phyloP scores from a whole-genome alignment of 495 filamentous ascomycete species.

The Darksidea phi region DNA sequence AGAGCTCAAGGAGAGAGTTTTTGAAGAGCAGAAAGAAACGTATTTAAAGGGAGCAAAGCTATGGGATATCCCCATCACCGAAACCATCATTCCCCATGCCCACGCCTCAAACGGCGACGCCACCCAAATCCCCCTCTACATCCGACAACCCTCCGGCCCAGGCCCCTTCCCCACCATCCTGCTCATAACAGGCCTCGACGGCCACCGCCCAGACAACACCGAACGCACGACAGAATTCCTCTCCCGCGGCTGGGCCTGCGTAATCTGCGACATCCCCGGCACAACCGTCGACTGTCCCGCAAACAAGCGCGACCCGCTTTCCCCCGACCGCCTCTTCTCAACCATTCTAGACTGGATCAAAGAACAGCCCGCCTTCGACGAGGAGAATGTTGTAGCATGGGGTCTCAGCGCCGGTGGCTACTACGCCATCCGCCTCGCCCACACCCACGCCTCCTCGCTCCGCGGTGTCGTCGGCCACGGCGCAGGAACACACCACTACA shows the following conservation, averaged over 20 bases:
- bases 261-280: slow-evolving; percentile 72
- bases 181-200: slow-evolving; percentile 72
- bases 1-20: slow-evolving; percentile 55
- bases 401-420: slow-evolving; percentile 71
- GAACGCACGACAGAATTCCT: slow-evolving; percentile 59
- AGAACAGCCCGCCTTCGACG: slow-evolving; percentile 55
- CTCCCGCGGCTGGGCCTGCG: slow-evolving; percentile 63
- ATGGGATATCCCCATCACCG: slow-evolving; percentile 57
- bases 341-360: slow-evolving; percentile 67
- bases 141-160: slow-evolving; percentile 54
- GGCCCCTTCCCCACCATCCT: slow-evolving; percentile 58
- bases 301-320: slow-evolving; percentile 53
- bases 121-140: slow-evolving; percentile 59
- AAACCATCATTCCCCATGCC: slow-evolving; percentile 58
- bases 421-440: slow-evolving; percentile 70
- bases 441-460: slow-evolving; percentile 61
- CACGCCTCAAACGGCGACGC: slow-evolving; percentile 51
- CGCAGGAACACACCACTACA: slow-evolving; percentile 69
- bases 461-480: slow-evolving; percentile 65
- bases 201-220: slow-evolving; percentile 73
- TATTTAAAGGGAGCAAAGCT: slow-evolving; percentile 59
- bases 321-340: slow-evolving; percentile 57
- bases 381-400: slow-evolving; percentile 64
- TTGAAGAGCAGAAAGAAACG: slow-evolving; percentile 63
- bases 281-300: slow-evolving; percentile 70